Base-by-base conservation (phyloP, 2,329 filamentous ascomycete species). In the Zymoseptoria passerinii region DNA sequence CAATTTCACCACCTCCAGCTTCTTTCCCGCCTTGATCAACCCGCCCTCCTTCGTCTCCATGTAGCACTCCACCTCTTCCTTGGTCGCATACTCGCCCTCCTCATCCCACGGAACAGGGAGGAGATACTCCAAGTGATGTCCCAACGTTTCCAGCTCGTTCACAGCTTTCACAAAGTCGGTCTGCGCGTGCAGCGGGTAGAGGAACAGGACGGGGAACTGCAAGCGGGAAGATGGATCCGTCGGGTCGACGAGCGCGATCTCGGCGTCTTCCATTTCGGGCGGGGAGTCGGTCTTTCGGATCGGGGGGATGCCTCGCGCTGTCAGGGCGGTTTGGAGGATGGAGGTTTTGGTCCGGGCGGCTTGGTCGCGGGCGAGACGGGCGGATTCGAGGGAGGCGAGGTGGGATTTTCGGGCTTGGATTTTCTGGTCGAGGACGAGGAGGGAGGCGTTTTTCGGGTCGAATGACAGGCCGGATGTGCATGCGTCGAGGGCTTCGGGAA, bases 91-190 rank as follows among this genome's bases (percentile, higher is more conserved):
- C 67, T 84, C 84, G 1, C 80, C 74, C 60, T 80, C 76, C 16
- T 73, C 69, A 67, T 97, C 94, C 94, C 94, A 99, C 10, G 91
- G 90, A 67, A 91, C 74, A 2, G 92, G 92, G 58, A 99, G 83
- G 8, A 97, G 86, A 68, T 96, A 96, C 3, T 80, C 79, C 53
- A 99, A 78, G 73, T 96, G 92, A 64, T 92, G 85, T 7, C 80
- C 80, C 28, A 96, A 78, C 16, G 81, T 81, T 66, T 94, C 85
- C 60, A 81, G 83, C 78, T 97, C 94, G 55, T 81, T 80, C 67
- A 96, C 94, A 0, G 83, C 83, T 77, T 95, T 96, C 74, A 99
- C 82, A 67, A 99, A 94, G 73, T 99, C 94, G 1, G 85, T 88
- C 77, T 97, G 86, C 52, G 87, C 80, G 61, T 90, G 81, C 63